Evolutionary conservation across 2,329 filamentous ascomycete species (phyloP).

Genomic region (Bipolaris sorokiniana): DNA sequence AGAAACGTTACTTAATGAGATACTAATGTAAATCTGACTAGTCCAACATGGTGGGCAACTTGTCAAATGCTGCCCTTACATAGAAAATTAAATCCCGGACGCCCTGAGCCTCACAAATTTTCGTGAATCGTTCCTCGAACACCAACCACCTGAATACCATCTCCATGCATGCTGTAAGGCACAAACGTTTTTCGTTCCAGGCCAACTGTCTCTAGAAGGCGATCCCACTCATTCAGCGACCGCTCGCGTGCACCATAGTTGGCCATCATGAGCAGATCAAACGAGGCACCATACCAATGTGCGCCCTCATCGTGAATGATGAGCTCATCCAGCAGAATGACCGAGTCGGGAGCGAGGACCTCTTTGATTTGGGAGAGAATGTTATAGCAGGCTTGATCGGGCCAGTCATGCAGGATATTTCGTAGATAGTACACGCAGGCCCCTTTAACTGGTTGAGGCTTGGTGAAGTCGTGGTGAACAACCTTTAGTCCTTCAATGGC

Average conservation of each 20-base stretch:
- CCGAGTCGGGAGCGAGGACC: conserved; percentile 11
- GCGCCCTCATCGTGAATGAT: conserved; percentile 3
- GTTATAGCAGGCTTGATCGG: conserved; percentile 4
- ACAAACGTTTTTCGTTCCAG: conserved; percentile 10
- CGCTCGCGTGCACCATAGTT: conserved; percentile 11
- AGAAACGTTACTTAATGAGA: too few relatives aligned
- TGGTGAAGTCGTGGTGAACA: conserved; percentile 8
- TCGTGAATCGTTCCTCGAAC: not conserved
- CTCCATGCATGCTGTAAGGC: conserved; percentile 10
- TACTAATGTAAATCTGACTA: too few relatives aligned
- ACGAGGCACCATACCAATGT: conserved; percentile 12
- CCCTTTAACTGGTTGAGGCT: conserved; percentile 4
- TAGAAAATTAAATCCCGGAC: not conserved
- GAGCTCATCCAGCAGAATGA: conserved; percentile 10
- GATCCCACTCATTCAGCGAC: conserved; percentile 11
- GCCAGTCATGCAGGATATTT: conserved; percentile 13
- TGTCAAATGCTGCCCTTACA: not conserved
- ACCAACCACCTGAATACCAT: conserved; percentile 11
- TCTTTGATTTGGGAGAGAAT: conserved; percentile 9
- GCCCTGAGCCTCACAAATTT: not conserved
- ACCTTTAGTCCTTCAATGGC: conserved; percentile 5
- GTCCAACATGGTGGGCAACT: too few relatives aligned
- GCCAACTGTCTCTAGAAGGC: conserved; percentile 6
- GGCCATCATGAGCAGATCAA: conserved; percentile 14
- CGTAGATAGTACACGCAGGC: conserved; percentile 10